Conservation (phyloP, 2,329 filamentous ascomycete genomes). For the Claviceps pusilla region DNA sequence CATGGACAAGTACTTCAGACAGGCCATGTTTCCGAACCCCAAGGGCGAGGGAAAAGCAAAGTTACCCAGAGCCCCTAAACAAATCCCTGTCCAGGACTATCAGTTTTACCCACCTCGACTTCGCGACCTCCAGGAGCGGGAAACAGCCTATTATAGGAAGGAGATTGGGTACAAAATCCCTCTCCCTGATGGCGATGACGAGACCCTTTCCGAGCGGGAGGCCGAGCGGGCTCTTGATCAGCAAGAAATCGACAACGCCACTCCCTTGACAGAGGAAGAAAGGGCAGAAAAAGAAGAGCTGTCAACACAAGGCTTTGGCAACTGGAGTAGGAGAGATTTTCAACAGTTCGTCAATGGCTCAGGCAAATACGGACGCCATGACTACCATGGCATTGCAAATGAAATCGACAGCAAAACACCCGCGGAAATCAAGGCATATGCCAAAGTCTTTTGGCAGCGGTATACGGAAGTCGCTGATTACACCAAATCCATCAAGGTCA, state of each 20-base stretch:
- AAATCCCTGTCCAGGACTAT: slow-evolving; percentile 84
- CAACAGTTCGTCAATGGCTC: slow-evolving; percentile 96
- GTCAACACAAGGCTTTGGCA: slow-evolving; percentile 70
- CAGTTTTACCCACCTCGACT: slow-evolving; percentile 86
- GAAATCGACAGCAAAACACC: slow-evolving; percentile 85
- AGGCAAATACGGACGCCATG: slow-evolving; percentile 76
- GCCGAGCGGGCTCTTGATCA: slow-evolving; percentile 79
- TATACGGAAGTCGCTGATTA: slow-evolving; percentile 85
- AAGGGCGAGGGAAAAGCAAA: slow-evolving; percentile 84
- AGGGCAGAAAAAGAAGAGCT: slow-evolving; percentile 71
- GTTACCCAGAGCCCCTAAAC: slow-evolving; percentile 87
- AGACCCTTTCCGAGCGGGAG: slow-evolving; percentile 71
- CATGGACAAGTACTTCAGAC: slow-evolving; percentile 96
- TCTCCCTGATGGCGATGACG: slow-evolving; percentile 74
- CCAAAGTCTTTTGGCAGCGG: slow-evolving; percentile 91
- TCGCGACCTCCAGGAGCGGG: slow-evolving; percentile 81
- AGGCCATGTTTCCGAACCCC: slow-evolving; percentile 67
- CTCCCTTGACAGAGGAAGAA: slow-evolving; percentile 77
- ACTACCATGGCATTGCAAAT: slow-evolving; percentile 70
- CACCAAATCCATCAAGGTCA: slow-evolving; percentile 72
- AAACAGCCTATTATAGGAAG: slow-evolving; percentile 90
- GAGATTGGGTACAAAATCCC: slow-evolving; percentile 92
- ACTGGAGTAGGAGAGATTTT: slow-evolving; percentile 96
- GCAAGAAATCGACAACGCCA: slow-evolving; percentile 82
- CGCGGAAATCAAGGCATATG: slow-evolving; percentile 76